Evolutionary conservation across 2,329 filamentous ascomycete species (phyloP).

Genomic region (Hypoxylon sp.): DNA sequence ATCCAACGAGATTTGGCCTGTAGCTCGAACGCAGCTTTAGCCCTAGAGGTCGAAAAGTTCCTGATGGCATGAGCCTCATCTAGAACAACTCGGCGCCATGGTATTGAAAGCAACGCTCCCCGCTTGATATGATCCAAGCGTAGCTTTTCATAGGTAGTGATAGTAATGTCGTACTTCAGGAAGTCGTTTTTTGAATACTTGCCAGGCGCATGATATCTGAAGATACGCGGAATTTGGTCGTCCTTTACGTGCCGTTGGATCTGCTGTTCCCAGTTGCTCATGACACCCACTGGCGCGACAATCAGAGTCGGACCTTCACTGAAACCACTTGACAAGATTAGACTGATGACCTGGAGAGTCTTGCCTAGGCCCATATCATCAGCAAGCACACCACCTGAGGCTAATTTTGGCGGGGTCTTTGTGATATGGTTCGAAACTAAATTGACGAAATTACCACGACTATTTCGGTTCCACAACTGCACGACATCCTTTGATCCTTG

Average conservation of each 20-base stretch:
- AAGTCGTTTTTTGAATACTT: slow-evolving; percentile 66
- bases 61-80: slow-evolving; percentile 89
- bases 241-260: slow-evolving; percentile 77
- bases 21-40: slow-evolving; percentile 75
- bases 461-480: slow-evolving; percentile 80
- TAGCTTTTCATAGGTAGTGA: slow-evolving; percentile 87
- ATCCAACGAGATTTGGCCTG: slow-evolving; percentile 82
- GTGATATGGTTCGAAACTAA: slow-evolving; percentile 79
- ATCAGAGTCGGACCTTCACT: slow-evolving; percentile 78
- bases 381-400: slow-evolving; percentile 86
- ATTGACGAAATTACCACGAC: slow-evolving; percentile 68
- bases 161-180: slow-evolving; percentile 77
- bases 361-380: slow-evolving; percentile 96
- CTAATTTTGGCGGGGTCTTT: slow-evolving; percentile 69
- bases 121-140: slow-evolving; percentile 72
- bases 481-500: slow-evolving; percentile 71
- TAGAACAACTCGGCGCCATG: slow-evolving; percentile 84
- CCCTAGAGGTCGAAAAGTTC: slow-evolving; percentile 79
- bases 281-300: slow-evolving; percentile 84
- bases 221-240: slow-evolving; percentile 72
- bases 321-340: slow-evolving; percentile 71
- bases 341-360: slow-evolving; percentile 85
- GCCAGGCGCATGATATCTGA: slow-evolving; percentile 77
- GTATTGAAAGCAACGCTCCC: slow-evolving; percentile 61
- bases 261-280: slow-evolving; percentile 91